Percentiles rank a stretch among this genome's conserved stretches.
Evolutionary conservation across 2,329 filamentous ascomycete species (phyloP).

Genomic region (Xylariaceae sp.): DNA sequence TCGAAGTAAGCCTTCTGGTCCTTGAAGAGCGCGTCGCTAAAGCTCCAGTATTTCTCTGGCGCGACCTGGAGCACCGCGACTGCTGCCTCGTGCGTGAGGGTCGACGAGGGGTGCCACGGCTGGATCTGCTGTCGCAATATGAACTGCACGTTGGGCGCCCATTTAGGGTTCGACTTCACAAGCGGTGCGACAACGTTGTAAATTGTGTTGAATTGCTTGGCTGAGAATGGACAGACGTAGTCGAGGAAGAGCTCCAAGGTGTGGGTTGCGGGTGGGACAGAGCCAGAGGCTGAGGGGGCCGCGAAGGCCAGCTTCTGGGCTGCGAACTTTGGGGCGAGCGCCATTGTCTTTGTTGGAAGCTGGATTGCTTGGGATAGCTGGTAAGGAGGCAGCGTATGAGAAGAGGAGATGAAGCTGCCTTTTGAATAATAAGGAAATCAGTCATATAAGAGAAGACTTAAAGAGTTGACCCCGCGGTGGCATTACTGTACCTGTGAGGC

Average conservation of each 20-base stretch:
- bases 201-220: conserved; percentile 71
- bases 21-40: conserved; percentile 62
- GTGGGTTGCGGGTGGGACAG: conserved; percentile 46
- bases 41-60: conserved; percentile 74
- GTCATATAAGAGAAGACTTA: too few species aligned
- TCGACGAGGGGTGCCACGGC: conserved; percentile 89
- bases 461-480: too few species aligned
- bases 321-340: conserved; percentile 72
- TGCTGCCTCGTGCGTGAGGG: conserved; percentile 76
- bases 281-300: conserved; percentile 30
- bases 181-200: conserved; percentile 61
- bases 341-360: conserved; percentile 51
- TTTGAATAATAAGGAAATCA: too few species aligned
- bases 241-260: conserved; percentile 71
- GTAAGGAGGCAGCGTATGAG: too few species aligned
- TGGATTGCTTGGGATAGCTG: too few species aligned
- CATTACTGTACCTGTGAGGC: too few species aligned
- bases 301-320: conserved; percentile 62
- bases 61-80: conserved; percentile 71
- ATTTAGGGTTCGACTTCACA: conserved; percentile 57
- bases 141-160: conserved; percentile 58
- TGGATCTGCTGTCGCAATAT: conserved; percentile 91
- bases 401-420: too few species aligned
- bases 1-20: conserved; percentile 80
- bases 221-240: conserved; percentile 79